Percentiles rank a stretch among this genome's conserved stretches.
phyloP scores from a whole-genome alignment of 495 filamentous ascomycete genomes.

The Xylaria bambusicola region DNA sequence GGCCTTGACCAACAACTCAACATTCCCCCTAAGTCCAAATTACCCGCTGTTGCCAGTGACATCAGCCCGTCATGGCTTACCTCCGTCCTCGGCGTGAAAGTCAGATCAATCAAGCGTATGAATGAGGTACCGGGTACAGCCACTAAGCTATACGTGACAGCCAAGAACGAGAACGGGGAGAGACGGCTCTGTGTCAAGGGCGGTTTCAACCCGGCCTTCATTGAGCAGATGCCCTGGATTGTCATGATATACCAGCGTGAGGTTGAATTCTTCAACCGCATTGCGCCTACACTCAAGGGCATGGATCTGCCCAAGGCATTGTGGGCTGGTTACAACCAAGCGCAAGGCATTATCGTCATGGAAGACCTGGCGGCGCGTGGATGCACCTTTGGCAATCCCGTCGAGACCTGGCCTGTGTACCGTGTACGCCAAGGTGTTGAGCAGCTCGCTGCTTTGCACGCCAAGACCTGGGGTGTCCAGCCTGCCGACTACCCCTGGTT shows the following conservation, averaged over 20 bases:
- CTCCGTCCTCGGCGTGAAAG: conserved; percentile 30
- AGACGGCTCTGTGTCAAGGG: conserved; percentile 37
- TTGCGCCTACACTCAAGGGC: conserved; percentile 32
- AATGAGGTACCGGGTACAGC: conserved; percentile 32
- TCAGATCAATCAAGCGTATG: conserved; percentile 33
- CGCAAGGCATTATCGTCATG: conserved; percentile 42
- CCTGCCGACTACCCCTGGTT: conserved; percentile 33
- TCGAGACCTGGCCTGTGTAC: conserved; percentile 25
- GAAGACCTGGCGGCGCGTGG: conserved; percentile 33
- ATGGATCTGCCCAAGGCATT: conserved; percentile 38
- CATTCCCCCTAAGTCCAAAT: background rate
- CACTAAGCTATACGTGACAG: conserved; percentile 36
- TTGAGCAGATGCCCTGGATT: conserved; percentile 34
- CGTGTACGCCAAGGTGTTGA: conserved; percentile 33
- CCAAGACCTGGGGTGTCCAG: conserved; percentile 37
- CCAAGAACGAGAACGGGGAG: conserved; percentile 22
- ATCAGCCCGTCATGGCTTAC: conserved; percentile 45
- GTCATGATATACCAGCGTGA: conserved; percentile 37
- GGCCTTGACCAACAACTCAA: background rate
- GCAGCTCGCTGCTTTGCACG: conserved; percentile 38
- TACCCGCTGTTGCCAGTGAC: conserved; percentile 41
- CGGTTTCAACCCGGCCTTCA: conserved; percentile 36
- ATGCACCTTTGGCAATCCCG: conserved; percentile 31
- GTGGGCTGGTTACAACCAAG: conserved; percentile 32
- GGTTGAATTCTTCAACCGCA: conserved; percentile 36